A percentile compares a stretch with the other conserved stretches of the same genome.
phyloP scores from a whole-genome alignment of 331 rosid species.

The Acacia pycnantha region DNA sequence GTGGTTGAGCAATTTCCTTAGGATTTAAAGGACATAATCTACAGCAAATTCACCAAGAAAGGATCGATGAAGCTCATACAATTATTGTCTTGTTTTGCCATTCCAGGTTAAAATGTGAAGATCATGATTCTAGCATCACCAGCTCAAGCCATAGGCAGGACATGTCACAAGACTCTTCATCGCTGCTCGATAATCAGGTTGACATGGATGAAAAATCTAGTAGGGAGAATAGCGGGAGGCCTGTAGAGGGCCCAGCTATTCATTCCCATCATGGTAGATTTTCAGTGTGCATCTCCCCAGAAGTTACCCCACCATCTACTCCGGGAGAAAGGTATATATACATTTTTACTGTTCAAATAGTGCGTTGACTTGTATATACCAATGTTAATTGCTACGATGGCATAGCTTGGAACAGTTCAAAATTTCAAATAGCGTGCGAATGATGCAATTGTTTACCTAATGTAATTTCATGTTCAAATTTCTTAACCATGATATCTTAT shows the following conservation, averaged over 20 bases:
- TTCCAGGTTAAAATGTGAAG: slow-evolving; percentile 50
- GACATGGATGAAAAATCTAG: slow-evolving; percentile 45
- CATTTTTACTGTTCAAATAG: not conserved
- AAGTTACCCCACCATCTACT: not conserved
- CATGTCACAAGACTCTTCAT: slow-evolving; percentile 47
- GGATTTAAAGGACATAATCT: slow-evolving; percentile 2
- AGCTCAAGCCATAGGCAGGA: slow-evolving; percentile 55
- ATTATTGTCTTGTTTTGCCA: slow-evolving; percentile 22
- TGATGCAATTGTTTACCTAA: not conserved
- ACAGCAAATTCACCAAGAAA: slow-evolving; percentile 2
- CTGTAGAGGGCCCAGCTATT: not conserved
- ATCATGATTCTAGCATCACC: slow-evolving; percentile 48
- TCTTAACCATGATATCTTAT: not conserved
- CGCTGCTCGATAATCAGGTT: slow-evolving; percentile 40
- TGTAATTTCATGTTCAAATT: not conserved
- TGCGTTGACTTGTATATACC: not conserved
- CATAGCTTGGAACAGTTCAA: not conserved
- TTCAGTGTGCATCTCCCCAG: not conserved
- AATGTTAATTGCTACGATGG: not conserved
- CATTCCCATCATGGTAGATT: not conserved
- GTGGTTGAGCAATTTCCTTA: slow-evolving; percentile 26
- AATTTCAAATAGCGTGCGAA: not conserved
- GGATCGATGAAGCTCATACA: not conserved
- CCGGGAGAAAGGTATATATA: not conserved
- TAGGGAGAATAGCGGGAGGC: slow-evolving; percentile 15